A percentile compares a stretch with the other conserved stretches of the same genome.
These are phyloP conservation scores for Penicillium desertorum DNA, from an alignment of 495 filamentous ascomycete species.

Conservation along the genomic window DNA sequence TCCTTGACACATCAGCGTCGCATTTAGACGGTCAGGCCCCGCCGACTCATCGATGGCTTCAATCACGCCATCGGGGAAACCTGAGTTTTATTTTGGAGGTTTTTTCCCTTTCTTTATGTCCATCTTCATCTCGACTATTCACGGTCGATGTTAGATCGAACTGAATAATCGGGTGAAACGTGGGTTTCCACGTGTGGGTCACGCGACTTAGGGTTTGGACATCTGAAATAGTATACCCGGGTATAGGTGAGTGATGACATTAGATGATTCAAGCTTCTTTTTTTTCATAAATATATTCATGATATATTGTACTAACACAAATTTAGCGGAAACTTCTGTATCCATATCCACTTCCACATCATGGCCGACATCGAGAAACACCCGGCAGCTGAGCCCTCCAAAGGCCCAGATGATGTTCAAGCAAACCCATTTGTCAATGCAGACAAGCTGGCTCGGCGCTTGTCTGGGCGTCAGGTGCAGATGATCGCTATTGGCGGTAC, in stretches of 20 bases:
- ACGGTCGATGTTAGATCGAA: too few species aligned
- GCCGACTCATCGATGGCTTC: constrained; percentile 15
- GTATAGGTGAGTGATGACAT: background rate
- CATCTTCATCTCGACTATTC: background rate
- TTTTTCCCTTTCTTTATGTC: background rate
- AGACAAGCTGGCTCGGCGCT: constrained; percentile 37
- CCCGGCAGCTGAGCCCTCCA: constrained; percentile 16
- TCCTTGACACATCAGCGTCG: constrained; percentile 18
- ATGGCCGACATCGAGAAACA: constrained; percentile 34
- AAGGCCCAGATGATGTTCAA: constrained; percentile 12
- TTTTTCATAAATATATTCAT: background rate
- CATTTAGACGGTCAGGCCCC: constrained; percentile 3
- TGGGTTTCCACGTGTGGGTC: constrained; percentile 21
- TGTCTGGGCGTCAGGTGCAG: constrained; percentile 55
- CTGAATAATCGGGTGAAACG: background rate
- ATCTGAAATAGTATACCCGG: too few species aligned
- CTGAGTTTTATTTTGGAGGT: background rate
- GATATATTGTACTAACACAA: background rate
- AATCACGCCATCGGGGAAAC: constrained; percentile 26
- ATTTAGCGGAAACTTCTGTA: background rate
- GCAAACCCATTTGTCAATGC: constrained; percentile 25
- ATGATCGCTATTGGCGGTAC: constrained; percentile 65
- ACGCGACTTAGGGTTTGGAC: constrained; percentile 19
- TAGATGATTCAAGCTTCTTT: background rate
- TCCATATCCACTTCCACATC: background rate